These are phyloP conservation scores for Eimeria acervulina DNA, from an alignment of 169 alveolate genomes.

Conservation along the genomic window DNA sequence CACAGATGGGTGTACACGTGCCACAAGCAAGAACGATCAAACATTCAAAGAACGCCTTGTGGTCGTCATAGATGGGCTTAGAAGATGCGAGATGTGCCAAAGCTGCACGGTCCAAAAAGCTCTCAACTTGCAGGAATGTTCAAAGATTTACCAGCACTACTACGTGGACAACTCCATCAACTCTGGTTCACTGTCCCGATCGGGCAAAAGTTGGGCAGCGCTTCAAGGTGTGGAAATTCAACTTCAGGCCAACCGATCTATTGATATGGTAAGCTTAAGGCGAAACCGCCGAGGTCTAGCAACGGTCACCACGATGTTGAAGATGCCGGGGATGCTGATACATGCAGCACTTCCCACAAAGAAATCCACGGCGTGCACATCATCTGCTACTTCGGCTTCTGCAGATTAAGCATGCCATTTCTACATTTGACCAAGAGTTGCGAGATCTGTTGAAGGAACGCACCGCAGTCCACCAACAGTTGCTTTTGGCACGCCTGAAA, in stretches of 20 bases:
- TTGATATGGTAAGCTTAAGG: background rate
- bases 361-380: background rate
- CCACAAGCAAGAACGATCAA: background rate
- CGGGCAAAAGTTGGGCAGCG: background rate
- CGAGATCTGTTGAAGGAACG: constrained; percentile 51
- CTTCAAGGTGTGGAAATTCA: constrained; percentile 18
- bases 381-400: background rate
- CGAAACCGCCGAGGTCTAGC: background rate
- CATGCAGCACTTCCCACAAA: background rate
- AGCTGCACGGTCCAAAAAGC: background rate
- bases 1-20: background rate
- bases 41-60: constrained; percentile 2
- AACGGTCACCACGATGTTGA: background rate
- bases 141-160: constrained; percentile 25
- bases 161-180: constrained; percentile 3
- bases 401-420: background rate
- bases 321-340: background rate
- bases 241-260: constrained; percentile 3
- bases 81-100: constrained; percentile 44
- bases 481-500: constrained; percentile 69
- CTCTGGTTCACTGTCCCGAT: background rate
- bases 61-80: background rate
- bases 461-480: constrained; percentile 33
- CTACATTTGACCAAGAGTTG: constrained; percentile 13
- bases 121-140: constrained; percentile 15